Evolutionary conservation across 2,329 filamentous ascomycete species (phyloP), one percentile per base, ranked within the genome.

Genomic region (Colletotrichum gigasporum): DNA sequence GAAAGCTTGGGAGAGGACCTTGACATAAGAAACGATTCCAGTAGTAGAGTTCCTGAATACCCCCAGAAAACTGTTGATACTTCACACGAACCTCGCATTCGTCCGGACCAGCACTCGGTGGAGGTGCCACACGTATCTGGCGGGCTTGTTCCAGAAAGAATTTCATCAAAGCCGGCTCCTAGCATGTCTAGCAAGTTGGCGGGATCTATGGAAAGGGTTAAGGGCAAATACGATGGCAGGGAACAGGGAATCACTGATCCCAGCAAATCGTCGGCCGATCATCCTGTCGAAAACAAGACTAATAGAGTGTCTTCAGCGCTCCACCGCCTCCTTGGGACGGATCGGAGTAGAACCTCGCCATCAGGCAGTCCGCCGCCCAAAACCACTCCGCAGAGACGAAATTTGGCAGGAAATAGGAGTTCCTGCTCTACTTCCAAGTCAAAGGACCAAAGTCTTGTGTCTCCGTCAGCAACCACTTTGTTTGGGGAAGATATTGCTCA

Each of bases 101-200:
- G n/a, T n/a, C n/a, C n/a, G n/a, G n/a, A n/a, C n/a, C n/a, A n/a
- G n/a, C 18, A 12, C 24, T 39, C 30, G 24, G 10, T 5, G 2
- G 20, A 30, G 2, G 68, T 66, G 6, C 66, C 70, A 3, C 61
- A 28, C 4, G 52, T 74, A 12, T 71, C 68, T 3, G 44, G 71
- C 2, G 68, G 71, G 2, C 62, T 69, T 5, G 63, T 75, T 1
- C 71, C 73, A 32, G 72, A 69, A 28, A 70, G 73, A 2, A 72
- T 67, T 12, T 76, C 73, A 1, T 75, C 74, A 6, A 73, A 67
- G 14, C 41, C 34, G 10, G 48, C 22, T 24, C n/a, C 41, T 41
- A 16, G 16, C 8, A 37, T 14, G 7, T 5, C 12, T 28, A 16
- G n/a, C 12, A 26, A 34, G 26, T 14, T 24, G n/a, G 24, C n/a